Evolutionary conservation across 495 filamentous ascomycete species (phyloP), one percentile per base, ranked within the genome.

Genomic region (Neurospora sp.): DNA sequence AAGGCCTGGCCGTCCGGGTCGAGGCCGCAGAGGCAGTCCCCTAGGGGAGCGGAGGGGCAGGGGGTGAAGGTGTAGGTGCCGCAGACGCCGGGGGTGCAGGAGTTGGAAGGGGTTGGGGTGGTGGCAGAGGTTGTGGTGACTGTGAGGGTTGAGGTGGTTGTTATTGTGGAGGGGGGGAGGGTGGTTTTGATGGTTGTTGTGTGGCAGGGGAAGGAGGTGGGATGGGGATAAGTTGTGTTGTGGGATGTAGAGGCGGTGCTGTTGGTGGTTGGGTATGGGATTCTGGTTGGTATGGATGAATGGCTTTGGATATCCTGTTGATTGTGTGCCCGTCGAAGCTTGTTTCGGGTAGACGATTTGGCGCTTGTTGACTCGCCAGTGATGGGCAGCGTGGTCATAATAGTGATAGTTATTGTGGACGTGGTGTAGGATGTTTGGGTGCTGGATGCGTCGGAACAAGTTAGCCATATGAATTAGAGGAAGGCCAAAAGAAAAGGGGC

Each of bases 121-220:
- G 54, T 31, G 54, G 14, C 31, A 14, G 23, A 16, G 3, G 23
- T 38, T 66, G 44, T 39, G 20, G 42, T n/a, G 31, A n/a, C 23
- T 31, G 41, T 72, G 18, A 59, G 18, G 10, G 44, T 37, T 40
- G 71, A 20, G 18, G 71, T 72, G 44, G 44, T 69, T 18, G 71
- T 72, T 31, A 1, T 12, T 31, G 44, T 72, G 18, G 31, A 35
- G 8, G 46, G 37, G 46, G 46, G 35, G 0, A 35, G 14, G 8
- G 18, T 72, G 71, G 42, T 69, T 72, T 35, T 66, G 44, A 66
- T 69, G 35, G 18, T 72, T 27, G 16, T 72, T 5, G 71, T 72
- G 16, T 14, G 44, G 71, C 27, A 39, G 16, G n/a, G 5, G 35
- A 31, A 20, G 44, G 27, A 66, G 18, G 46, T 35, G 42, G 9